Evolutionary conservation across 1,139 yeast species (phyloP), one percentile per base, ranked within the genome.

Genomic region (Hyphopichia wangnamkhiaoensis): DNA sequence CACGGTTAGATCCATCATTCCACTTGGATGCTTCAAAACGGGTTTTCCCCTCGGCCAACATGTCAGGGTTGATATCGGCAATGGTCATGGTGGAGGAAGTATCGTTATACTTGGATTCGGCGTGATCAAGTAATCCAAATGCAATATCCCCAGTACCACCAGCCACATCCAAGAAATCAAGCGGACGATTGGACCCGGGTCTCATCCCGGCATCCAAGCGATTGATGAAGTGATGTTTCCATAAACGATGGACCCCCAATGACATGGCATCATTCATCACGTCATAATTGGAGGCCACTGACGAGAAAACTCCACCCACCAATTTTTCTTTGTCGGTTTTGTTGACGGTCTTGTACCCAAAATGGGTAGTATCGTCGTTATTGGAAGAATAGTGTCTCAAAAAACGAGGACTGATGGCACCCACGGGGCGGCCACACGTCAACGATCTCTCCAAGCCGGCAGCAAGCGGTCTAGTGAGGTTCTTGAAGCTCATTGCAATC

Each of bases 101-200:
- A 65, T 93, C 99, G 38, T 86, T 84, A 59, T 81, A 89, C 48
- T 82, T 80, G 36, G 74, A 66, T 48, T 86, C 83, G 9, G 98
- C 98, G 59, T 93, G 96, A 53, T 91, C 96, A 47, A 93, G 71
- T 46, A 94, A 76, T 5, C 98, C 94, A 66, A 90, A 90, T 1
- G 98, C 98, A 64, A 93, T 91, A 59, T 93, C 99, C 34, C 98
- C 99, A 13, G 98, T 90, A 24, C 99, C 99, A 42, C 98, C 99
- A 28, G 98, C 99, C 40, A 94, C 98, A 64, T 93, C 99, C 47
- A 93, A 74, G 56, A 93, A 91, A 46, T 83, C 80, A 56, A 93
- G 71, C 1, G 96, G 96, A 49, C 81, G 77, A 31, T 58, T 58
- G 8, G 90, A 81, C 33, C 93, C 95, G 4, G 96, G 91, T 56